Evolutionary conservation across 805 yeast species (phyloP).

Genomic region (Wickerhamomyces subpelliculosus): DNA sequence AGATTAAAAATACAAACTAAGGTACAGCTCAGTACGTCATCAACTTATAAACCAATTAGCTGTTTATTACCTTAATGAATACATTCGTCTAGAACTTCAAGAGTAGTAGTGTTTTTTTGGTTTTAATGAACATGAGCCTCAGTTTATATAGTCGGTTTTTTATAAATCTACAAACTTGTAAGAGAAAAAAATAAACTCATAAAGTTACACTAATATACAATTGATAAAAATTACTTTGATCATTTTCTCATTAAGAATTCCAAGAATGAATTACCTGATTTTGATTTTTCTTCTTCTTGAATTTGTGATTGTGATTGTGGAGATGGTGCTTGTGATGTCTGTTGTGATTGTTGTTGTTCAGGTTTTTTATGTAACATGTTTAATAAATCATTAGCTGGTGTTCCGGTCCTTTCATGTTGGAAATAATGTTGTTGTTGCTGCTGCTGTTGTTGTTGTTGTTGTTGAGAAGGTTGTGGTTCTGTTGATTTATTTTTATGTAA

Average conservation of each 20-base stretch:
- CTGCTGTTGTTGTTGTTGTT: not conserved
- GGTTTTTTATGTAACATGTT: conserved; percentile 10
- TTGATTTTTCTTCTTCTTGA: no score
- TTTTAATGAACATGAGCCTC: no score
- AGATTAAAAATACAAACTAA: no score
- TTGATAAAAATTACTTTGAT: not conserved
- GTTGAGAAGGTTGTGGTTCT: not conserved
- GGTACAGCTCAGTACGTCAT: no score
- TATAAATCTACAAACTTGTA: no score
- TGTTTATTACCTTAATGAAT: no score
- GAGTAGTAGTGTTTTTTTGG: no score
- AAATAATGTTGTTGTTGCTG: not conserved
- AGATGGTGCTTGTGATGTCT: not conserved
- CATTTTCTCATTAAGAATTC: not conserved
- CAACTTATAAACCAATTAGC: no score
- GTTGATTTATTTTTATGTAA: conserved; percentile 4
- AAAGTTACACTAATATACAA: not conserved
- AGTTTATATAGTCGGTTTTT: no score
- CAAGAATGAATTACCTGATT: not conserved
- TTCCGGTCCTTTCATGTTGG: conserved; percentile 7
- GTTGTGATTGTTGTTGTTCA: not conserved
- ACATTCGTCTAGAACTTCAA: no score
- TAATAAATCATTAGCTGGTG: conserved; percentile 16
- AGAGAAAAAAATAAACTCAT: not conserved
- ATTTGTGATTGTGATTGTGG: not conserved